Evolutionary conservation across 192 early-diverging fungal genomes (phyloP), one percentile per base, ranked within the genome.

Genomic region (Rhizophagus clarus): DNA sequence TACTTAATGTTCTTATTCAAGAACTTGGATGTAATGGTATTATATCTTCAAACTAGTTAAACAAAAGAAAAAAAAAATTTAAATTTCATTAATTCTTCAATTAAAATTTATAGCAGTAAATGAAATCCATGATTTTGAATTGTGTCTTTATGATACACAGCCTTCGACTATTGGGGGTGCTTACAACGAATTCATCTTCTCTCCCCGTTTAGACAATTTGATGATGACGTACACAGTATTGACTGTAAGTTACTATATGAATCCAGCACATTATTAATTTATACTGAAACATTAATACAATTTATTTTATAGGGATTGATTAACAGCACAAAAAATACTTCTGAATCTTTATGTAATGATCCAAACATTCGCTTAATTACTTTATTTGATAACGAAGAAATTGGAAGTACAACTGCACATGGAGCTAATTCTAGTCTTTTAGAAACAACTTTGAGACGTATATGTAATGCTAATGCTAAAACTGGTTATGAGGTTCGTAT

Each of bases 361-460:
- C 76, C 89, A 69, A 90, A 92, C 72, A 92, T 98, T 80, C 92
- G 97, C 63, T 85, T 99, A 56, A 89, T 96, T 49, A 90, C 94
- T 31, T 88, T 99, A 51, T 99, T 99, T 81, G 98, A 99, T 84
- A 98, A 99, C 87, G 98, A 99, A 84, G 98, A 99, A 80, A 91
- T 99, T 45, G 98, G 98, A 34, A 96, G 94, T 34, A 87, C 85
- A 15, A 95, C 95, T 60, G 97, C 97, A 7, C 94, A 97, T 80
- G 98, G 98, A 71, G 98, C 98, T 17, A 94, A 94, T 82, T 97
- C 96, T 14, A 93, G 95, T 78, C 86, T 99, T 78, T 87, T 96
- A 24, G 94, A 92, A 61, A 82, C 88, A 17, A 90, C 93, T 24
- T 81, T 96, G 64, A 88, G 90, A 67, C 88, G 95, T 56, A 85